A percentile compares a stretch with the other conserved stretches of the same genome.
Evolutionary conservation across 768 basidiomycete species (phyloP).

Genomic region (Punctularia strigosozonata): DNA sequence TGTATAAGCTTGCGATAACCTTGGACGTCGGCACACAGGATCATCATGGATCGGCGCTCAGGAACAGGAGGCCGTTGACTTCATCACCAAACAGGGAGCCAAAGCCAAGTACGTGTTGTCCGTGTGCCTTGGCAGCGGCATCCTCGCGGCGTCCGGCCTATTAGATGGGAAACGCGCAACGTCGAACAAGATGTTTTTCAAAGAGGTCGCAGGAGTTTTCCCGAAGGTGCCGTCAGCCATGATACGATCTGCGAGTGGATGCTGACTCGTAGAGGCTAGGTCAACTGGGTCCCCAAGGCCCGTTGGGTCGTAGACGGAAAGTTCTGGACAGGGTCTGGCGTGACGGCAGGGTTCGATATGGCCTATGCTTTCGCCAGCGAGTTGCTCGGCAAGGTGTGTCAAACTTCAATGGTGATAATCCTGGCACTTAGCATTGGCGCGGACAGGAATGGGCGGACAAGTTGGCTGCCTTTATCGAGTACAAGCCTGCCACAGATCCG

Average conservation of each 20-base stretch:
- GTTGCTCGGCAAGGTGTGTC: conserved; percentile 14
- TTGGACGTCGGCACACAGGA: too few species aligned
- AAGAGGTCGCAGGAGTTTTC: conserved; percentile 13
- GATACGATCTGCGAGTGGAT: too few species aligned
- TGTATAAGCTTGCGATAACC: too few species aligned
- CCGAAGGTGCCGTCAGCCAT: too few species aligned
- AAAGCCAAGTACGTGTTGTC: conserved; percentile 18
- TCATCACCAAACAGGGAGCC: not conserved
- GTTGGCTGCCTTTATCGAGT: not conserved
- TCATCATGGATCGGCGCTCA: not conserved
- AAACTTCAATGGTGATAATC: conserved; percentile 6
- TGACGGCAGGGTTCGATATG: conserved; percentile 23
- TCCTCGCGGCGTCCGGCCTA: conserved; percentile 21
- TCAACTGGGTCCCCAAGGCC: conserved; percentile 25
- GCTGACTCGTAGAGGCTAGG: too few species aligned
- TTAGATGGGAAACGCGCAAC: conserved; percentile 24
- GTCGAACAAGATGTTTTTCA: conserved; percentile 23
- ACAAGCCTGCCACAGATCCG: conserved; percentile 1
- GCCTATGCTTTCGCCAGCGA: conserved; percentile 22
- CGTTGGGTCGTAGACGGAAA: conserved; percentile 28
- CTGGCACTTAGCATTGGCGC: conserved; percentile 12
- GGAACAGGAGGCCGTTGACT: not conserved
- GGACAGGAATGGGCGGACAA: too few species aligned
- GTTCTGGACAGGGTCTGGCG: conserved; percentile 26
- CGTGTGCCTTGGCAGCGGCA: conserved; percentile 23